Base-by-base conservation (phyloP, 768 basidiomycete genomes). In the Russula earlei region DNA sequence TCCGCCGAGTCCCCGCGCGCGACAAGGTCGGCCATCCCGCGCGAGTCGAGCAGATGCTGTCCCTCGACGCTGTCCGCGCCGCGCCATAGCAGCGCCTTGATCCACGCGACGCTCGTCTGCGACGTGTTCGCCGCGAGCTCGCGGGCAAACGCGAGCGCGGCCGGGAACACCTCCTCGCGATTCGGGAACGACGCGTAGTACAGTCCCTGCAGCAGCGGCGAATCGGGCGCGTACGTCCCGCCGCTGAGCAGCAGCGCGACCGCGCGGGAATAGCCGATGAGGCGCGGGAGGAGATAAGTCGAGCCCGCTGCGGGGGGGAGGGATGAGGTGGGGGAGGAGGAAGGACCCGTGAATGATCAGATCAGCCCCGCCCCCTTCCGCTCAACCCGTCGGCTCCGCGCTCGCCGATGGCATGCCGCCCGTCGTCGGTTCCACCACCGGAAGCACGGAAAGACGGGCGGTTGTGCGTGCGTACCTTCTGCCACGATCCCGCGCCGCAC, bases 41-140 rank as follows among this genome's bases (percentile, higher is more conserved):
- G 67, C 10, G 81, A 81, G 58, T 82, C 80, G 17, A 75, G 62
- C 3, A 81, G 60, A 54, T 82, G 79, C 52, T 77, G 79, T 62
- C 78, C 78, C 63, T 83, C 80, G 37, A 73, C 67, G 7, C 70
- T 75, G 52, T 74, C 68, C 9, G 74, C 77, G 1, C 79, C 75
- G 55, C 77, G 74, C 60, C 77, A 76, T 5, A 83, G 62, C 20
- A 82, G 66, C 3, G 72, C 76, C 65, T 81, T 82, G 10, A 77
- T 70, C 60, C 74, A 75, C 0, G 80, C 77, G 11, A 79, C 62
- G 4, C 76, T 71, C n/a, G 75, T 66, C 62, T 77, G 76, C 14
- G 79, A 79, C 4, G 77, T 78, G 54, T 75, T 77, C 11, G 64
- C 68, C 1, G 75, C 75, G 4, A 83, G 72, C 48, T 81, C 79